These are phyloP conservation scores for Dryadomyces quercivorus DNA, from an alignment of 2,329 filamentous ascomycete genomes.

Conservation along the genomic window DNA sequence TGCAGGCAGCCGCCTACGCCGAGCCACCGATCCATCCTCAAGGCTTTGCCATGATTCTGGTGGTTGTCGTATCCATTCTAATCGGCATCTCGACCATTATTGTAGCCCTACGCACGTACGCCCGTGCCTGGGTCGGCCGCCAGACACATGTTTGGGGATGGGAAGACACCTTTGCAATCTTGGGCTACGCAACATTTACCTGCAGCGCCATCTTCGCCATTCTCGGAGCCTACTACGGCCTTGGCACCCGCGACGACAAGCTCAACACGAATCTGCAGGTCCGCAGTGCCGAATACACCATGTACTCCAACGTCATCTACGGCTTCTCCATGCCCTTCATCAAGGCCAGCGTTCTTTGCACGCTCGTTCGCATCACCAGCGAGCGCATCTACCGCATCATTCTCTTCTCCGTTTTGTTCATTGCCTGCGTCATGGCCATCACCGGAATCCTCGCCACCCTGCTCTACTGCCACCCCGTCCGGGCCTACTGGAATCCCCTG, in stretches of 20 bases:
- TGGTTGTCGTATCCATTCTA: not conserved
- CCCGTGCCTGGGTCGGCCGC: not conserved
- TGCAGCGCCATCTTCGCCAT: slow-evolving; percentile 4
- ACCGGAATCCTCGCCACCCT: slow-evolving; percentile 11
- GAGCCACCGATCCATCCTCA: slow-evolving; percentile 5
- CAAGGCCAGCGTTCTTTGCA: slow-evolving; percentile 11
- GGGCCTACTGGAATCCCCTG: slow-evolving; percentile 11
- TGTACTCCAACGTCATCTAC: slow-evolving; percentile 11
- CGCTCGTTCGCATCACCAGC: slow-evolving; percentile 10
- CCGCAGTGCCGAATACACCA: slow-evolving; percentile 7
- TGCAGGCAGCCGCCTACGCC: slow-evolving; percentile 6
- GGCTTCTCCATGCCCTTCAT: slow-evolving; percentile 11
- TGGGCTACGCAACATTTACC: slow-evolving; percentile 4
- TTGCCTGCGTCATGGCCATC: slow-evolving; percentile 8
- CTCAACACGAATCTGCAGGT: slow-evolving; percentile 4
- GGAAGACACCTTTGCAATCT: slow-evolving; percentile 4
- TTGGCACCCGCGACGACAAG: slow-evolving; percentile 7
- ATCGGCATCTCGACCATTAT: slow-evolving; percentile 3
- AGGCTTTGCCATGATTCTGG: slow-evolving; percentile 3
- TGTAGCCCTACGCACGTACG: slow-evolving; percentile 2
- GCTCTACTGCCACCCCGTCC: slow-evolving; percentile 11
- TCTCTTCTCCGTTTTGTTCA: slow-evolving; percentile 7
- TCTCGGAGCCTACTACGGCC: slow-evolving; percentile 7
- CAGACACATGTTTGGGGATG: not conserved
- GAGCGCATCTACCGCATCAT: slow-evolving; percentile 2